Base-by-base conservation (phyloP, 2,329 filamentous ascomycete genomes). In the Colletotrichum euphorbiae region DNA sequence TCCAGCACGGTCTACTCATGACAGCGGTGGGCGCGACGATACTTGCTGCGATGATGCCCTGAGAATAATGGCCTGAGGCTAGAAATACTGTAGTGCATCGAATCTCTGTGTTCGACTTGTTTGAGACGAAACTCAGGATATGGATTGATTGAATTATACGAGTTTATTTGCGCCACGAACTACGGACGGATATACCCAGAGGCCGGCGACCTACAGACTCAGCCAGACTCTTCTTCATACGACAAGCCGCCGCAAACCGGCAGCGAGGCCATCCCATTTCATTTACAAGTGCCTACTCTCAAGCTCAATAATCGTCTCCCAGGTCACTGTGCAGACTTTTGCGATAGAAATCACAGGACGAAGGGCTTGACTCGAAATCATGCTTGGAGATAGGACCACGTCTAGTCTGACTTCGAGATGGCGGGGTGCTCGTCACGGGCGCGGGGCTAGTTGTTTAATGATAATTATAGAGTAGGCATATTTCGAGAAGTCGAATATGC, bases 121-220 rank as follows among this genome's bases (percentile, higher is more conserved):
- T 24, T 24, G 21, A 5, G 21, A 24, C 21, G 21, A 24, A 24
- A 4, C 21, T 24, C 21, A 24, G 21, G 21, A 4, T 24, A 24
- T 4, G 21, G 31, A 17, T 15, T 2, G 4, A 31, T 21, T 17
- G 21, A 4, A 33, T 15, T 12, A 36, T 17, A 51, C 19, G 31
- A 45, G 0, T 51, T 15, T 43, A 31, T 36, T 63, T 48, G 21
- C 19, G 51, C 24, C 51, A 63, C 19, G 59, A 57, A 36, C 57
- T 51, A 67, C 43, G 33, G 64, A 67, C 58, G 64, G 36, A 57
- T 63, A 67, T 67, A 67, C 64, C 64, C 59, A 63, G 43, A 67
- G 64, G 64, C 64, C 64, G 64, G 64, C 64, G 64, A 67, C 64
- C 64, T 67, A 67, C 64, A 67, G 62, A 63, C 36, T 67, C 64